Percentiles rank a stretch among this genome's conserved stretches.
phyloP scores from a whole-genome alignment of 2,329 filamentous ascomycete genomes.

The Ceratocystis cacaofunesta region DNA sequence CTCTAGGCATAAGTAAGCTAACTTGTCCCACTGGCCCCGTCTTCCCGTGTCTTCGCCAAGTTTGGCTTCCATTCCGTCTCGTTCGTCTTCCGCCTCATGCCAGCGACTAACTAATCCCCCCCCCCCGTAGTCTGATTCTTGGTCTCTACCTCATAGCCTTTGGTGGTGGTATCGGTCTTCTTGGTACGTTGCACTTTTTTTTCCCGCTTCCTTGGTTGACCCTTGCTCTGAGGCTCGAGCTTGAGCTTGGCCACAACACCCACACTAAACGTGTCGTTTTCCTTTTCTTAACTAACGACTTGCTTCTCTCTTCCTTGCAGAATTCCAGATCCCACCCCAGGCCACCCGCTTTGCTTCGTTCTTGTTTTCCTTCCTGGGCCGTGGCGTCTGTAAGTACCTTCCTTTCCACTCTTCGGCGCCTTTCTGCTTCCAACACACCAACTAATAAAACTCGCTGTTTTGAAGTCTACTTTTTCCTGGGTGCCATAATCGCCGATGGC shows the following conservation, averaged over 20 bases:
- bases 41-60: too few relatives aligned
- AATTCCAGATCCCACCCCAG: constrained; percentile 91
- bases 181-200: constrained; percentile 35
- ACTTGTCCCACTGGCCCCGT: not conserved
- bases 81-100: not conserved
- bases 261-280: not conserved
- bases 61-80: not conserved
- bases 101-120: not conserved
- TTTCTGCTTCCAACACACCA: constrained; percentile 4
- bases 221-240: not conserved
- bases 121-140: constrained; percentile 34
- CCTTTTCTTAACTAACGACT: not conserved
- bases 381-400: constrained; percentile 67
- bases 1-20: constrained; percentile 13
- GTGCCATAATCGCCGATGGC: constrained; percentile 63
- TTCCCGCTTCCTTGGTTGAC: not conserved
- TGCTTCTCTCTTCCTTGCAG: constrained; percentile 26
- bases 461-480: constrained; percentile 89
- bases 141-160: constrained; percentile 84
- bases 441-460: not conserved
- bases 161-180: constrained; percentile 58
- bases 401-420: not conserved
- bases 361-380: constrained; percentile 92
- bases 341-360: constrained; percentile 89
- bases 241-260: not conserved